Percentiles rank a stretch among this genome's conserved stretches.
Conservation (phyloP, 345 rosid species). For the Camelina hispida region DNA sequence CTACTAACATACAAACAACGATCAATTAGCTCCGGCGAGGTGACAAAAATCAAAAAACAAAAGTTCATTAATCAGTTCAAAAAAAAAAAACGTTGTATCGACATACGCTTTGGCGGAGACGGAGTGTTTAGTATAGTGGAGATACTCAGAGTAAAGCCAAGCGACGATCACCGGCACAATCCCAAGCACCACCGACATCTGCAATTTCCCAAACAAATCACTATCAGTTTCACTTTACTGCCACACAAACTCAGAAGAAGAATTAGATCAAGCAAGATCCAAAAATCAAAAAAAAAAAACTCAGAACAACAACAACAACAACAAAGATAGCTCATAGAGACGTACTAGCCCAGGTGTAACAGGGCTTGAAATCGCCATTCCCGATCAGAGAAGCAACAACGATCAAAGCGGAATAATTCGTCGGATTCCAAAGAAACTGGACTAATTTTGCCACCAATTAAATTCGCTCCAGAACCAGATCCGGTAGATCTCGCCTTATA, state of each 20-base stretch:
- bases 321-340: constrained; percentile 8
- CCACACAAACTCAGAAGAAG: neutral
- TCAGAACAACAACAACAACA: neutral
- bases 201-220: constrained; percentile 33
- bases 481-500: constrained; percentile 28
- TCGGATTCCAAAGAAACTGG: constrained; percentile 30
- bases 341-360: constrained; percentile 82
- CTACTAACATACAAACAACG: no score
- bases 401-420: constrained; percentile 15
- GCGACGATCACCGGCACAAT: constrained; percentile 65
- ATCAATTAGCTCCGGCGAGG: no score
- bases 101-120: constrained; percentile 70
- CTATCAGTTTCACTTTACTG: constrained; percentile 18
- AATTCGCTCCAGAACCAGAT: constrained; percentile 39
- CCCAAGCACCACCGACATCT: constrained; percentile 85
- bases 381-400: constrained; percentile 19
- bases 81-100: neutral
- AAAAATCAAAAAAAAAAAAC: neutral
- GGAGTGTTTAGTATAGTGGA: constrained; percentile 63
- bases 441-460: constrained; percentile 5
- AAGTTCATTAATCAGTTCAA: neutral
- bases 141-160: constrained; percentile 84
- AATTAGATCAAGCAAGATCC: constrained; percentile 34
- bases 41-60: neutral
- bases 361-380: constrained; percentile 59